These are phyloP conservation scores for Fusarium veterinarium DNA, from an alignment of 2,329 filamentous ascomycete species.

Conservation along the genomic window DNA sequence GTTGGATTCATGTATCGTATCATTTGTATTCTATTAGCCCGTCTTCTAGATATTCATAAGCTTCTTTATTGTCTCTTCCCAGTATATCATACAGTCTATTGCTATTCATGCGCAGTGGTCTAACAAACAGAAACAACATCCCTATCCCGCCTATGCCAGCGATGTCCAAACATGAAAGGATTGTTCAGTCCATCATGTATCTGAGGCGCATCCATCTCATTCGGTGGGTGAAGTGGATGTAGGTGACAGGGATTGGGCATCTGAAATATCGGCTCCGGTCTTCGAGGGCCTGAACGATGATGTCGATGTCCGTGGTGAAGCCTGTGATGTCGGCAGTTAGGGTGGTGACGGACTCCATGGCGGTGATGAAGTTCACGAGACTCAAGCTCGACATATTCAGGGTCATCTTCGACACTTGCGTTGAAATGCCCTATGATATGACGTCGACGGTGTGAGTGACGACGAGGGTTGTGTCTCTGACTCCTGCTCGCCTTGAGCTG, in stretches of 20 bases:
- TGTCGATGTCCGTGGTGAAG: conserved; percentile 3
- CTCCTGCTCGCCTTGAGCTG: not conserved
- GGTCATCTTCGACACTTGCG: not conserved
- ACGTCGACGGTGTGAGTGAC: not conserved
- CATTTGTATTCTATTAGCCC: not conserved
- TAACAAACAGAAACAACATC: not conserved
- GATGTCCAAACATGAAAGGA: not conserved
- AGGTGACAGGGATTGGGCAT: not conserved
- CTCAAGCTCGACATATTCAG: not conserved
- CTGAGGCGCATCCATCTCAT: conserved; percentile 45
- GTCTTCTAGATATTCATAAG: not conserved
- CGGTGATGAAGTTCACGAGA: not conserved
- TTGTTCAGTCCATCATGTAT: conserved; percentile 7
- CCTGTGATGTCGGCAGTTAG: conserved; percentile 7
- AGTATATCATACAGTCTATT: not conserved
- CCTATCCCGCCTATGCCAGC: not conserved
- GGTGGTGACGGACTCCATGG: not conserved
- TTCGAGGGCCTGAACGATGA: not conserved
- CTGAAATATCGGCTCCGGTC: conserved; percentile 6
- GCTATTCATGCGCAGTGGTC: not conserved
- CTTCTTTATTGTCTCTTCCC: not conserved
- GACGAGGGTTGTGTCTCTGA: not conserved
- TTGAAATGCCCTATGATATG: not conserved
- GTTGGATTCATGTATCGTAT: not conserved
- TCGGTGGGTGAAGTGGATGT: not conserved